phyloP scores from a whole-genome alignment of 331 rosid species.

The Saraca asoca region DNA sequence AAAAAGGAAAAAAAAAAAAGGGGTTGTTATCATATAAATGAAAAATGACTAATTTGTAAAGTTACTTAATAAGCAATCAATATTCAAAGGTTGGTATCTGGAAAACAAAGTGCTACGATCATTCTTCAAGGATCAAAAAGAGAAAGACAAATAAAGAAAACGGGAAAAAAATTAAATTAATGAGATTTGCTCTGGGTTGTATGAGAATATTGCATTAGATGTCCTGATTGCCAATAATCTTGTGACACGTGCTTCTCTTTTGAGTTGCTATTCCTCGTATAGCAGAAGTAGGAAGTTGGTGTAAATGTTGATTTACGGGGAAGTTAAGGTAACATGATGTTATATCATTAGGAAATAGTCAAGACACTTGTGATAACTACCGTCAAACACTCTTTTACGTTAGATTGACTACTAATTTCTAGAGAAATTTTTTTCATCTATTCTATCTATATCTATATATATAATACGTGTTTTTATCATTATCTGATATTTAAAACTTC shows the following conservation, averaged over 20 bases:
- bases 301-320: constrained; percentile 45
- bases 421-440: no score
- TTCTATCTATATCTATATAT: no score
- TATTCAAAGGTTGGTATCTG: not conserved
- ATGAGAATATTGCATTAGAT: constrained; percentile 10
- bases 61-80: constrained; percentile 42
- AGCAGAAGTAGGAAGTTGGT: constrained; percentile 19
- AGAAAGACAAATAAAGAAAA: constrained; percentile 8
- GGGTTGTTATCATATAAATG: not conserved
- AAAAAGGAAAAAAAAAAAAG: not conserved
- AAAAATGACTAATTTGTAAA: constrained; percentile 8
- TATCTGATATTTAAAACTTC: no score
- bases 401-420: no score
- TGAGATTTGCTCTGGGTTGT: constrained; percentile 22
- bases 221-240: constrained; percentile 19
- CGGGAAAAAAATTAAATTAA: constrained; percentile 15
- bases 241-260: constrained; percentile 29
- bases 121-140: not conserved
- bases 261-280: not conserved
- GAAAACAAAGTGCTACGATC: constrained; percentile 11
- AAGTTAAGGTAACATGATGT: constrained; percentile 55
- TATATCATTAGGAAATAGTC: constrained; percentile 48
- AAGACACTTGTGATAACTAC: constrained; percentile 33
- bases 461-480: no score
- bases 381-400: constrained; percentile 25